These are phyloP conservation scores for Rhodosporidiobolus odoratus DNA, from an alignment of 768 basidiomycete genomes.

Conservation along the genomic window DNA sequence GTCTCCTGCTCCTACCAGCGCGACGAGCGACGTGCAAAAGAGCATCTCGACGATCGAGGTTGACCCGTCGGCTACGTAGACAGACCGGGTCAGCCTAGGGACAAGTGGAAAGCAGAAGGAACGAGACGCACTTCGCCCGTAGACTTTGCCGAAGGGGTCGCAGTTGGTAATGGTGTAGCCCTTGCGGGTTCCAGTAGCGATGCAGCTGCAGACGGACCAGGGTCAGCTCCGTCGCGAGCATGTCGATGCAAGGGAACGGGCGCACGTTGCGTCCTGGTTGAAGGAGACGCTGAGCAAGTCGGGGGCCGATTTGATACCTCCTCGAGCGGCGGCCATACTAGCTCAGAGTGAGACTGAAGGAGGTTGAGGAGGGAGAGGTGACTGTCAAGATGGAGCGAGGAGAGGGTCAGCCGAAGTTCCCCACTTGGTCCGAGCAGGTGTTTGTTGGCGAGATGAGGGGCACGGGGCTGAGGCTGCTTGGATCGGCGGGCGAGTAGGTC, in stretches of 20 bases:
- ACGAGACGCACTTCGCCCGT: slow-evolving; percentile 78
- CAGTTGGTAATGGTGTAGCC: slow-evolving; percentile 98
- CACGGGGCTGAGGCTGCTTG: too few species aligned
- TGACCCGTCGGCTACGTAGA: slow-evolving; percentile 71
- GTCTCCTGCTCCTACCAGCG: slow-evolving; percentile 91
- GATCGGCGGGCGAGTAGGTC: too few species aligned
- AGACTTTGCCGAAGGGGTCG: slow-evolving; percentile 93
- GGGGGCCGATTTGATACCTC: slow-evolving; percentile 32
- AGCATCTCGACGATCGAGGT: slow-evolving; percentile 98
- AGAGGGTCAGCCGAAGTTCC: slow-evolving; percentile 19
- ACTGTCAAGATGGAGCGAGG: not conserved
- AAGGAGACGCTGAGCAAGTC: slow-evolving; percentile 51
- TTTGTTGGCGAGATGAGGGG: too few species aligned
- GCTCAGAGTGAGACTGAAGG: not conserved
- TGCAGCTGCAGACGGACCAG: slow-evolving; percentile 54
- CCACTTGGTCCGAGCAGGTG: too few species aligned
- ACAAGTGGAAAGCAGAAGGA: not conserved
- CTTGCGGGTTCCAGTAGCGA: slow-evolving; percentile 88
- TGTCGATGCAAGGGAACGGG: not conserved
- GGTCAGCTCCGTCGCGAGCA: slow-evolving; percentile 2
- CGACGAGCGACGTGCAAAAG: slow-evolving; percentile 96
- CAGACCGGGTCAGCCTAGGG: not conserved
- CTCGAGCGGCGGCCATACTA: slow-evolving; percentile 30
- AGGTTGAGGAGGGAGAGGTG: not conserved
- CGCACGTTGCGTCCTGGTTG: slow-evolving; percentile 94